Evolutionary conservation across 2,329 filamentous ascomycete genomes (phyloP), one percentile per base, ranked within the genome.

Genomic region (Alternaria sp.): DNA sequence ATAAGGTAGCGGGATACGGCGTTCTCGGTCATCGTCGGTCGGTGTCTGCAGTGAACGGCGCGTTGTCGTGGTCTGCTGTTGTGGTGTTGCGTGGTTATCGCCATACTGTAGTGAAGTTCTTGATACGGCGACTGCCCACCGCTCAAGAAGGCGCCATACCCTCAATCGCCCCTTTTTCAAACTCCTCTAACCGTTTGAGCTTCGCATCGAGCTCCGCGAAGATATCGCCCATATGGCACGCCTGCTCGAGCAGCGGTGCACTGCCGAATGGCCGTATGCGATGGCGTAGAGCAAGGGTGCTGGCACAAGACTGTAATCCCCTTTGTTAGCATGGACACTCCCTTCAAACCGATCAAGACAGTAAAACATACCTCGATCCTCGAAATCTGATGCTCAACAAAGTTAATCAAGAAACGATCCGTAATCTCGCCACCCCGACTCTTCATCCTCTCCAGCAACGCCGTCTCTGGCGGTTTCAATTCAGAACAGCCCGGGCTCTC

Each of bases 381-480:
- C 78, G 92, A 94, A 71, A 99, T 91, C 85, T 97, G 93, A 77
- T 98, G 94, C 78, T 97, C 94, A 79, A 98, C 87, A 74, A 99
- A 93, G 74, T 93, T 93, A 59, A 97, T 82, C 80, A 98, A 83
- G 80, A 97, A 95, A 57, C 88, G 86, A 83, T 98, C 96, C 26
- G 94, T 93, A 57, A 97, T 88, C 77, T 97, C 93, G 11, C 93
- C 93, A 54, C 92, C 93, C 45, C 90, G 82, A 61, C 85, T 84
- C 79, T 89, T 90, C 81, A 91, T 89, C 67, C 86, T 84, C 75
- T 97, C 93, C 68, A 97, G 83, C 59, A 98, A 82, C 69, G 92
- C 91, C 36, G 91, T 92, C 81, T 97, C 93, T 0, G 94, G 93
- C 59, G 91, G 87, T 75, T 92, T 91, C 66, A 97, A 82, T 8